Conservation (phyloP, 768 basidiomycete species). For the Amanita rimosa region DNA sequence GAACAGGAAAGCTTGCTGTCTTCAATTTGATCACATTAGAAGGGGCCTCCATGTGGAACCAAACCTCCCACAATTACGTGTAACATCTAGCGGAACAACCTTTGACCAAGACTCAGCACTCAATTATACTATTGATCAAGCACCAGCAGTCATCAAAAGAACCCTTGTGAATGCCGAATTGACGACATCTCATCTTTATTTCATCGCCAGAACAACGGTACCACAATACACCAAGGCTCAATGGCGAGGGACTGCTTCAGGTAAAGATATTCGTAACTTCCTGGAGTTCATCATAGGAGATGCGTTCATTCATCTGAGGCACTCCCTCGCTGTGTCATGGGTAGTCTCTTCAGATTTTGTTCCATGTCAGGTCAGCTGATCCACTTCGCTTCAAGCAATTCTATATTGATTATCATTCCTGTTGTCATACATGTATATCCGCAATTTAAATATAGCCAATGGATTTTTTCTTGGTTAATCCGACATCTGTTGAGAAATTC, state of each 20-base stretch:
- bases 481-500: slow-evolving; percentile 17
- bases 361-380: slow-evolving; percentile 26
- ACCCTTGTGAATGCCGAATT: slow-evolving; percentile 5
- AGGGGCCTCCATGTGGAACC: slow-evolving; percentile 18
- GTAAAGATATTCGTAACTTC: background rate
- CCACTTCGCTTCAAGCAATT: slow-evolving; percentile 13
- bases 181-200: slow-evolving; percentile 14
- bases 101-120: slow-evolving; percentile 40
- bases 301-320: slow-evolving; percentile 4
- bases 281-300: background rate
- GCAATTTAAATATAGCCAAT: slow-evolving; percentile 30
- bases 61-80: background rate
- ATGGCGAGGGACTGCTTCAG: background rate
- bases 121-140: slow-evolving; percentile 29
- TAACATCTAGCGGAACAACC: slow-evolving; percentile 25
- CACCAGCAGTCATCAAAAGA: slow-evolving; percentile 19
- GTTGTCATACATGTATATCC: slow-evolving; percentile 11
- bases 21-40: slow-evolving; percentile 23
- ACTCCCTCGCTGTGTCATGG: slow-evolving; percentile 1
- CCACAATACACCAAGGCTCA: background rate
- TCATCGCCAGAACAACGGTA: slow-evolving; percentile 14
- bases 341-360: slow-evolving; percentile 26
- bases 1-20: slow-evolving; percentile 8
- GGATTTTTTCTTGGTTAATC: slow-evolving; percentile 35
- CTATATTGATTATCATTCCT: slow-evolving; percentile 10